Conservation (phyloP, 345 rosid species). For the Gynandropsis gynandra region DNA sequence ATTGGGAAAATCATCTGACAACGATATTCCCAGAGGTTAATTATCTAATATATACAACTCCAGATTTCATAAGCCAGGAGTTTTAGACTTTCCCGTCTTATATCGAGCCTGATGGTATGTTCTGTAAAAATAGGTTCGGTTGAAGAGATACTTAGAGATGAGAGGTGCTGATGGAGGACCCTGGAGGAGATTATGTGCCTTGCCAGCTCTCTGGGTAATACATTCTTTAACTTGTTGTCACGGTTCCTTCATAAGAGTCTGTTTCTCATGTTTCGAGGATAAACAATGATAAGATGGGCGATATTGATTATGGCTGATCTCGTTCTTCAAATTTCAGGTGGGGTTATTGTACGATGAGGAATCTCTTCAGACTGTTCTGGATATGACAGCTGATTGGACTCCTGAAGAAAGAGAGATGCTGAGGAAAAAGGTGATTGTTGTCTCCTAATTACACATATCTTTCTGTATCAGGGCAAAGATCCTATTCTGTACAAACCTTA, state of each 20-base stretch:
- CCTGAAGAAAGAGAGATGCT: constrained; percentile 82
- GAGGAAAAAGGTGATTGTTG: constrained; percentile 59
- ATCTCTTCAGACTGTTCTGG: constrained; percentile 66
- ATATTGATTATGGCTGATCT: too few species aligned
- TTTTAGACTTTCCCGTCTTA: constrained; percentile 14
- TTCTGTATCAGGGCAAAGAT: too few species aligned
- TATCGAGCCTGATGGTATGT: constrained; percentile 14
- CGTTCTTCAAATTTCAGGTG: constrained; percentile 48
- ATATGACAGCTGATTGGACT: constrained; percentile 91
- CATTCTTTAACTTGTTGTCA: constrained; percentile 14
- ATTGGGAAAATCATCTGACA: constrained; percentile 97
- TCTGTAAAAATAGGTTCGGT: constrained; percentile 55
- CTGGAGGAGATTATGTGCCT: constrained; percentile 91
- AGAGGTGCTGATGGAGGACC: constrained; percentile 99
- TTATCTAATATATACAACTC: not conserved
- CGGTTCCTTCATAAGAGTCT: too few species aligned
- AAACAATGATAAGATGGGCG: too few species aligned
- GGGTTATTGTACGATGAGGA: constrained; percentile 84
- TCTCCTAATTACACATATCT: not conserved
- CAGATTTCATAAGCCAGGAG: not conserved
- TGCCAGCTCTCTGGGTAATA: constrained; percentile 96
- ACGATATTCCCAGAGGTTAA: constrained; percentile 96
- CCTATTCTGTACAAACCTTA: too few species aligned
- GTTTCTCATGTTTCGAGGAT: too few species aligned
- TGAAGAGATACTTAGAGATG: constrained; percentile 99